Percentiles rank a stretch among this genome's conserved stretches.
These are phyloP conservation scores for Paratinospora sagittata DNA, from an alignment of 164 flowering plant species.

Conservation along the genomic window DNA sequence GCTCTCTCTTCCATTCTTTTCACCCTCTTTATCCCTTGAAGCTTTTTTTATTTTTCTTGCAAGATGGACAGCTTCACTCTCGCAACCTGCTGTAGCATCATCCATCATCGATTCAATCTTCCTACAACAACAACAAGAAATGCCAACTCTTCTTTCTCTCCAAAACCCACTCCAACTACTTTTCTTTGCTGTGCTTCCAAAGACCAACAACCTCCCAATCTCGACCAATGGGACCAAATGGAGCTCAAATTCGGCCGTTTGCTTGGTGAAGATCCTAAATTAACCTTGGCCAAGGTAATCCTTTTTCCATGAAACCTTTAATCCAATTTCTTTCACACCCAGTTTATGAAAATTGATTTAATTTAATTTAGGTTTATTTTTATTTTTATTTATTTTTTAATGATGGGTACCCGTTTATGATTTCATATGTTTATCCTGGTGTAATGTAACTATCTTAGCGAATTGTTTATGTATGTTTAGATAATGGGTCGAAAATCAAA, in stretches of 20 bases:
- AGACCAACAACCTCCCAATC: conserved; percentile 31
- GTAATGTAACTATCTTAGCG: not conserved
- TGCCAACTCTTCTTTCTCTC: not conserved
- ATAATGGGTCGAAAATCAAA: conserved; percentile 65
- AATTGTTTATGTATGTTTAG: conserved; percentile 21
- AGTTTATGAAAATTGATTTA: not conserved
- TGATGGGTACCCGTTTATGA: not conserved
- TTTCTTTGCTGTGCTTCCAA: conserved; percentile 28
- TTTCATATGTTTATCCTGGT: not conserved
- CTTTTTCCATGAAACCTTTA: not conserved
- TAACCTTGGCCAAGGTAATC: conserved; percentile 82
- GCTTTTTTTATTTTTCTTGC: not conserved
- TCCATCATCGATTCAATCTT: not conserved
- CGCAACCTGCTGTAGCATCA: conserved; percentile 1
- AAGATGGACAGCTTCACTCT: not conserved
- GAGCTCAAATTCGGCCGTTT: conserved; percentile 86
- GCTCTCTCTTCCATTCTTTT: not conserved
- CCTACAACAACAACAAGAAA: not conserved
- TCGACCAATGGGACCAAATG: conserved; percentile 72
- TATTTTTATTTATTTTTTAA: not conserved
- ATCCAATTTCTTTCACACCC: not conserved
- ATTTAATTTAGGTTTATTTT: not conserved
- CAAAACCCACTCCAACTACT: not conserved
- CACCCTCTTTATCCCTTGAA: not conserved
- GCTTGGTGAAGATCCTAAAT: conserved; percentile 92